A percentile compares a stretch with the other conserved stretches of the same genome.
Conservation (phyloP, 1,284 basidiomycete species). For the Pseudozyma flocculosa region DNA sequence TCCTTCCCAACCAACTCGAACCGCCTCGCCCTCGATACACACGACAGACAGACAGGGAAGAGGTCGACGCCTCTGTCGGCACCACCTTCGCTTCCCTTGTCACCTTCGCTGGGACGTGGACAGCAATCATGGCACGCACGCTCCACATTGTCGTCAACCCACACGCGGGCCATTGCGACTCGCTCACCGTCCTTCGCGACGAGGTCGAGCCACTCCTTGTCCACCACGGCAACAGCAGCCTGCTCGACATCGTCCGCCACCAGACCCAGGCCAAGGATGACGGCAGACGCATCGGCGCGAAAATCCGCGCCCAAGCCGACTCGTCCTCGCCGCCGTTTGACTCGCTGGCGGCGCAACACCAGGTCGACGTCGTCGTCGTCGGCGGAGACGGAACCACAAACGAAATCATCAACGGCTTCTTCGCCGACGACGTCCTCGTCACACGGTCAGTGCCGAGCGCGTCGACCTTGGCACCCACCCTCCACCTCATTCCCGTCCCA, state of each 20-base stretch:
- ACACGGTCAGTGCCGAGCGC: not conserved
- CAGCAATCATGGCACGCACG: too few species aligned
- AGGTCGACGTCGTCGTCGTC: slow-evolving; percentile 38
- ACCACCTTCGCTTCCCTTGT: too few species aligned
- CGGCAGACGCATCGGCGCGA: slow-evolving; percentile 15
- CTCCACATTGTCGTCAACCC: slow-evolving; percentile 7
- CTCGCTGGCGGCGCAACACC: too few species aligned
- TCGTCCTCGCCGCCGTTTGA: not conserved
- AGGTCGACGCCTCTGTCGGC: too few species aligned
- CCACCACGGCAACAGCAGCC: too few species aligned
- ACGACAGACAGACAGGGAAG: too few species aligned
- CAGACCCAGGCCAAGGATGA: slow-evolving; percentile 14
- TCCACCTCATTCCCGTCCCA: slow-evolving; percentile 63
- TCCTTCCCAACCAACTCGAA: too few species aligned
- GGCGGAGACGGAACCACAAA: slow-evolving; percentile 58
- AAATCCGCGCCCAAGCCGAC: slow-evolving; percentile 4
- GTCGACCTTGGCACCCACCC: slow-evolving; percentile 5
- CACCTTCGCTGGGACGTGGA: too few species aligned
- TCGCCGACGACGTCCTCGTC: not conserved
- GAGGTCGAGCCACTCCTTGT: slow-evolving; percentile 10
- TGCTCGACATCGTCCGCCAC: not conserved
- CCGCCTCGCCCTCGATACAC: too few species aligned
- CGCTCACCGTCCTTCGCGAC: not conserved
- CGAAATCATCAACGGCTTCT: slow-evolving; percentile 53
- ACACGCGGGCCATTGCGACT: not conserved